phyloP scores from a whole-genome alignment of 805 yeast species.

The Diddensiella caesifluorescens region DNA sequence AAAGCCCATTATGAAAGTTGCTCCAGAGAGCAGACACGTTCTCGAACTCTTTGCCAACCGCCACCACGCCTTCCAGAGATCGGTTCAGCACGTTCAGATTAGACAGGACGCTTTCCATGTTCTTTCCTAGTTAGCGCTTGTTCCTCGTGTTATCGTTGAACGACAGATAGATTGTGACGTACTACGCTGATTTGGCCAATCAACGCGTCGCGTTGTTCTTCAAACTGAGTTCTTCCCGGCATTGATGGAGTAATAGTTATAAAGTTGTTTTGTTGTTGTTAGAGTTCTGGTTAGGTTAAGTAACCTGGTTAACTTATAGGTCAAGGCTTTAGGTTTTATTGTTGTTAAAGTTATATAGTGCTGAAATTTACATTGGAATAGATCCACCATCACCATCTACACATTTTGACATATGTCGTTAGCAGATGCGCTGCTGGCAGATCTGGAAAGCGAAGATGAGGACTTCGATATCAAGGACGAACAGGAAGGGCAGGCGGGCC shows the following conservation, averaged over 20 bases:
- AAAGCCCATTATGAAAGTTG: constrained; percentile 46
- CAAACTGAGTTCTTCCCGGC: constrained; percentile 40
- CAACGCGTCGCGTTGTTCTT: constrained; percentile 52
- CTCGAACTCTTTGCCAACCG: constrained; percentile 73
- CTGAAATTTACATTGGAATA: neutral
- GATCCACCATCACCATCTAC: neutral
- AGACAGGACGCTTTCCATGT: constrained; percentile 58
- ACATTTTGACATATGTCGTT: constrained; percentile 28
- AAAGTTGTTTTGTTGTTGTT: too few relatives aligned
- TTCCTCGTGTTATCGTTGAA: neutral
- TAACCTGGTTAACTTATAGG: too few relatives aligned
- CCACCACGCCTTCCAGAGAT: constrained; percentile 58
- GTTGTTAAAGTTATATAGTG: neutral
- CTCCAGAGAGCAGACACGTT: constrained; percentile 67
- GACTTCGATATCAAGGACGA: constrained; percentile 12
- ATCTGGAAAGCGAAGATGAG: constrained; percentile 30
- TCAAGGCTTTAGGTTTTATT: neutral
- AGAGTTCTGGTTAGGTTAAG: too few relatives aligned
- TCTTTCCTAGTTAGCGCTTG: constrained; percentile 16
- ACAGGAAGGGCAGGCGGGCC: constrained; percentile 3
- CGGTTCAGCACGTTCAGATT: constrained; percentile 62
- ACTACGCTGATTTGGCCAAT: constrained; percentile 49
- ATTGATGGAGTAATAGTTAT: constrained; percentile 1
- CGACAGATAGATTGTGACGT: too few relatives aligned
- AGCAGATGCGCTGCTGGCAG: constrained; percentile 38